A percentile compares a stretch with the other conserved stretches of the same genome.
Evolutionary conservation across 495 filamentous ascomycete species (phyloP).

Genomic region (Pseudomonodictys pantanalensis): DNA sequence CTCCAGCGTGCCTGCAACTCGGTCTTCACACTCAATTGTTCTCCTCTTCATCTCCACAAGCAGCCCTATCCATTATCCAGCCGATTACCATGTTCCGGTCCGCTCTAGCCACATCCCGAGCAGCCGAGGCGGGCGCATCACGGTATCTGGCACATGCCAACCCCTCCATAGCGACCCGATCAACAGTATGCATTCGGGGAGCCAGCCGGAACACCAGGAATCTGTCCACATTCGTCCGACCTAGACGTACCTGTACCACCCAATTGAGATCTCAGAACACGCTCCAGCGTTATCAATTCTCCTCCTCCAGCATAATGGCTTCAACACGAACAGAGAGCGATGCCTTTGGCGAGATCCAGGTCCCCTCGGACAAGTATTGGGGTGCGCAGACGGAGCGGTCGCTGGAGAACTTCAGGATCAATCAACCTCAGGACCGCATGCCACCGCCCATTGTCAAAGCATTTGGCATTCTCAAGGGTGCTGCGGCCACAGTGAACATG

Average conservation of each 20-base stretch:
- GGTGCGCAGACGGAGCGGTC: constrained; percentile 98
- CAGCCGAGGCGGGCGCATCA: constrained; percentile 21
- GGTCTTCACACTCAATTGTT: constrained; percentile 11
- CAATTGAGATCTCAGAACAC: constrained; percentile 2
- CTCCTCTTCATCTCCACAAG: not conserved
- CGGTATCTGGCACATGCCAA: constrained; percentile 28
- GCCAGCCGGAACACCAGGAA: not conserved
- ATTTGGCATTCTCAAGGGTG: constrained; percentile 96
- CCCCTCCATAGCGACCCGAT: constrained; percentile 20
- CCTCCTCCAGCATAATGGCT: constrained; percentile 35
- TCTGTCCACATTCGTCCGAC: constrained; percentile 14
- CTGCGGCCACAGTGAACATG: constrained; percentile 95
- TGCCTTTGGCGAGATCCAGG: constrained; percentile 94
- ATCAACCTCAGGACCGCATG: constrained; percentile 98
- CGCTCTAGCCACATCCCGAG: constrained; percentile 21
- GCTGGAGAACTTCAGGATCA: constrained; percentile 96
- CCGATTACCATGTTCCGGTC: constrained; percentile 26
- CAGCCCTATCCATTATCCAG: not conserved
- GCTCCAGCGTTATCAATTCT: constrained; percentile 9
- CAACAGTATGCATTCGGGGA: not conserved
- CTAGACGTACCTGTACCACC: not conserved
- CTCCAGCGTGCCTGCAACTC: not conserved
- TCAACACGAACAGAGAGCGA: constrained; percentile 79
- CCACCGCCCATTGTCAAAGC: constrained; percentile 86
- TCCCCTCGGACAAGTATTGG: constrained; percentile 95